Base-by-base conservation (phyloP, 805 yeast species). In the Cyberlindnera mrakii region DNA sequence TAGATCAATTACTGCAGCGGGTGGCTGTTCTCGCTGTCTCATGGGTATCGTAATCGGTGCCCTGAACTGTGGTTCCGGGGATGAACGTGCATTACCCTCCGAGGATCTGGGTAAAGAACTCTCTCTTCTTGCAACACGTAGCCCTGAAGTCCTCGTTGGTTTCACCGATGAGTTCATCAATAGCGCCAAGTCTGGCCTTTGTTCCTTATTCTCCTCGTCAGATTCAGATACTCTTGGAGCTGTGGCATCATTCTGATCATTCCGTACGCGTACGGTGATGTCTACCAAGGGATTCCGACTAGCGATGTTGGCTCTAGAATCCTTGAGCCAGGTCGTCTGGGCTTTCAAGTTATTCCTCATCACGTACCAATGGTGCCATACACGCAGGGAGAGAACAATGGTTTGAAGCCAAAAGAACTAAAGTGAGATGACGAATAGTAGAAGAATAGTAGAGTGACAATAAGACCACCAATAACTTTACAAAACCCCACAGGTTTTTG, bases 311-410 rank as follows among this genome's bases (percentile, higher is more conserved):
- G 62, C 58, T 23, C 38, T 40, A 1, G 59, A 43, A 17, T 42
- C 37, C 13, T 48, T 33, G 33, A 60, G 47, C 66, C 66, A 62
- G 5, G 45, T 41, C 39, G 57, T 19, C 34, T 60, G 62, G 5
- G 48, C 43, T 37, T 53, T 52, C 23, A 62, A 46, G 48, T 62
- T 62, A 45, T 58, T 59, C 43, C 50, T 57, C 41, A 54, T 52
- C 32, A 48, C 43, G 33, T 35, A 35, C 17, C 19, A 23, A 10
- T 30, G 34, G 15, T 23, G 16, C 15, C 19, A 25, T 10, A 10
- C 11, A 10, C 11, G 17, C 16, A 13, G 25, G 30, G 25, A n/a
- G 3, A 19, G 23, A 18, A 9, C 5, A 16, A 19, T 15, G 35
- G 9, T 30, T 23, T 23, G 27, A 23, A 23, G 27, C 9, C 27